Base-by-base conservation (phyloP, 2,329 filamentous ascomycete species). In the Microthyrium microscopicum region DNA sequence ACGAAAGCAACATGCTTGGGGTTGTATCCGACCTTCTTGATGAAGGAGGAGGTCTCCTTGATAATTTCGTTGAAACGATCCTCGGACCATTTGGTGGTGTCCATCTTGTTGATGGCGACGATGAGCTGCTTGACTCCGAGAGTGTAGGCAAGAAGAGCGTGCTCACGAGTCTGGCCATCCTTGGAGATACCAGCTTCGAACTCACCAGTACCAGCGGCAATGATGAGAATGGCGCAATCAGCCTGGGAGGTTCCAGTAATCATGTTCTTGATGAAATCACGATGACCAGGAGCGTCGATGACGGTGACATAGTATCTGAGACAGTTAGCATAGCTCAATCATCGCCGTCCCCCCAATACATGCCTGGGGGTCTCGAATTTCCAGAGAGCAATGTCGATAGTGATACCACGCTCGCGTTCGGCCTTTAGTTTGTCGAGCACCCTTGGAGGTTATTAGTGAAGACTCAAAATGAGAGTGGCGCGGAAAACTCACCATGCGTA, bases 191-290 rank as follows among this genome's bases (percentile, higher is more conserved):
- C 89, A 79, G 89, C 89, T 78, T 98, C 89, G 78, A 98, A 98
- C 77, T 98, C 89, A 94, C 89, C 89, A 83, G 84, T 93, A 74
- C 89, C 89, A 58, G 89, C 84, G 56, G 87, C 89, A 68, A 98
- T 98, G 71, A 98, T 95, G 73, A 98, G 85, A 65, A 98, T 83
- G 59, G 89, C 89, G 70, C 89, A 95, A 62, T 98, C 89, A 55
- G 89, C 89, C 80, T 95, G 89, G 66, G 89, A 98, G 60, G 89
- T 95, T 85, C 89, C 89, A 79, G 89, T 95, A 67, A 98, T 98
- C 89, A 98, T 98, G 85, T 95, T 98, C 87, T 98, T 98, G 83
- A 98, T 95, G 77, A 95, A 98, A 62, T 98, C 89, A 89, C 89
- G 87, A 70, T 98, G 89, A 69, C 89, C 89, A 58, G 89, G 89